Evolutionary conservation across 306 rosid genomes (phyloP), one percentile per base, ranked within the genome.

Genomic region (Gastrolobium villosum): DNA sequence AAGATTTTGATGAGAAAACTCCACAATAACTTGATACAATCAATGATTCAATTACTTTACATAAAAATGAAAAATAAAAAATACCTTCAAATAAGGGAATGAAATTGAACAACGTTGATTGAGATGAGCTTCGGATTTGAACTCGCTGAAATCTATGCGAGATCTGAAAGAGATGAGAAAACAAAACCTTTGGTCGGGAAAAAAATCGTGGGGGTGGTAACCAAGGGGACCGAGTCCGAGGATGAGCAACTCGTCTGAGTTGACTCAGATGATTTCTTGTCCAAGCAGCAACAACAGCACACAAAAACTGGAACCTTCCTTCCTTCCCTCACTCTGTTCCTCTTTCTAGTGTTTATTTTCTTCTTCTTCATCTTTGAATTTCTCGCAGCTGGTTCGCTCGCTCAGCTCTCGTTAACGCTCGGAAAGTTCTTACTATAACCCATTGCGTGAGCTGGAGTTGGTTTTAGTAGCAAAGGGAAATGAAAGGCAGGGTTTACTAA

Each of bases 391-490:
- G 0, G 26, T 20, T 20, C 1, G 26, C 26, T 20, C 26, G 26
- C 88, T 79, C 84, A 20, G 72, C 64, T 57, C 72, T 65, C 75
- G 34, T 73, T 43, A 74, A 4, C 61, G 52, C 41, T 14, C 0
- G 35, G 81, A 65, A 74, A 45, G 78, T 66, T 82, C 81, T 8
- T 48, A 65, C 65, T 91, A 88, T 86, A 92, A 91, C 98, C 72
- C 81, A 10, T 72, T 55, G 73, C 41, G 64, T 13, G 39, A n/a
- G n/a, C n/a, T n/a, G n/a, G n/a, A n/a, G n/a, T n/a, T n/a, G n/a
- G n/a, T n/a, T n/a, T n/a, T n/a, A n/a, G n/a, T n/a, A n/a, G n/a
- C n/a, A n/a, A n/a, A n/a, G n/a, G n/a, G n/a, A n/a, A n/a, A n/a
- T n/a, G n/a, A n/a, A n/a, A n/a, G n/a, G n/a, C n/a, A n/a, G n/a